Base-by-base conservation (phyloP, 805 yeast species). In the Pichia paraexigua region DNA sequence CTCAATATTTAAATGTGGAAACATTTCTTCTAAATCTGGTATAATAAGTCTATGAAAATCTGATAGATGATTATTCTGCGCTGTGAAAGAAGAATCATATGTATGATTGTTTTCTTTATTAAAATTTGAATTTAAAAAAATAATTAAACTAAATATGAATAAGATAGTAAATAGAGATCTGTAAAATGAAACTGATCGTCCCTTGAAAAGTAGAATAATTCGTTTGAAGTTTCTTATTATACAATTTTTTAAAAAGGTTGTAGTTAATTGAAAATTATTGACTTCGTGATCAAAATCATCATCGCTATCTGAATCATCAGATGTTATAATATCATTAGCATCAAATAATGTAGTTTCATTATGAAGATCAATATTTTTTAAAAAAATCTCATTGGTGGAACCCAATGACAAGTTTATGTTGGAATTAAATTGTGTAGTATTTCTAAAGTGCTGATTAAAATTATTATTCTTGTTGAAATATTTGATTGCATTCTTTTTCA, bases 11-110 rank as follows among this genome's bases (percentile, higher is more conserved):
- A 25, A 21, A 11, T 43, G 24, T 15, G 56, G 56, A 37, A 47
- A 56, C 41, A 56, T n/a, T 21, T 30, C 27, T 5, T 49, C 30
- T n/a, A 48, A 42, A 21, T 44, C 8, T 12, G 58, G 58, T 32
- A 56, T 18, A 17, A 56, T 49, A 4, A 56, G 30, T 39, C 53
- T 48, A 44, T 56, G 56, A 4, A 56, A 43, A 20, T 52, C 52
- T 13, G 54, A 46, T 18, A 37, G 18, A 7, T 30, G 32, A 17
- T 27, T 21, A 10, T 40, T 30, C 9, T 46, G 44, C n/a, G 27
- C 39, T 30, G 48, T 45, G 18, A 50, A 50, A 20, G 43, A 37
- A 3, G 46, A 35, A 11, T 50, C 50, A 28, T 47, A 40, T 22
- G 27, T 17, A 11, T 21, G 28, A 5, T 17, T 17, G 2, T 41